These are phyloP conservation scores for Capronia coronata DNA, from an alignment of 2,329 filamentous ascomycete species.

Conservation along the genomic window DNA sequence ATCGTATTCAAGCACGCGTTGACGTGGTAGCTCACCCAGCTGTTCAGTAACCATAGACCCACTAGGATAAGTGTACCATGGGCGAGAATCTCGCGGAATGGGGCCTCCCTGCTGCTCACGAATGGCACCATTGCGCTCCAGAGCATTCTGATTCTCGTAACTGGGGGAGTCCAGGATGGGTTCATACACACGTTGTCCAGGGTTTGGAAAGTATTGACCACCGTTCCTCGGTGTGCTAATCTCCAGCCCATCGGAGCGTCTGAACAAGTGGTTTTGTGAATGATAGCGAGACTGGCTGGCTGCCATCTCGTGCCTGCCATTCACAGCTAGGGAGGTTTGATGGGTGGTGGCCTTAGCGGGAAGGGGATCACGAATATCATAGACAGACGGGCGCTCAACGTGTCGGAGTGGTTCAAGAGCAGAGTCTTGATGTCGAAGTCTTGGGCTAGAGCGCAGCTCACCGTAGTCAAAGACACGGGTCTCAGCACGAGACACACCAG, in stretches of 20 bases:
- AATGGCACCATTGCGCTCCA: constrained; percentile 5
- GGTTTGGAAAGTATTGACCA: constrained; percentile 2
- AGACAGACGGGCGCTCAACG: constrained; percentile 8
- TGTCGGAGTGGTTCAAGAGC: constrained; percentile 6
- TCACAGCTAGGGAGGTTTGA: constrained; percentile 1
- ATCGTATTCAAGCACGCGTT: constrained; percentile 16
- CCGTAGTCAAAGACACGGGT: constrained; percentile 12
- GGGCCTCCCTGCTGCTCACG: constrained; percentile 14
- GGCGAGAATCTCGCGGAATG: constrained; percentile 7
- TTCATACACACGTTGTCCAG: constrained; percentile 11
- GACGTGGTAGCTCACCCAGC: constrained; percentile 8
- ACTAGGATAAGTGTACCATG: constrained; percentile 10
- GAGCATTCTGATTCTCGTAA: constrained; percentile 9
- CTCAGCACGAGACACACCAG: constrained; percentile 2
- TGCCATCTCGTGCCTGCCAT: constrained; percentile 11
- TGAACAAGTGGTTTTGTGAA: not conserved
- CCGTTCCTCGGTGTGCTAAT: constrained; percentile 1
- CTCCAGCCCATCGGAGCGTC: not conserved
- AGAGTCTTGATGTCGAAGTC: constrained; percentile 3
- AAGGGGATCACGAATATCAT: constrained; percentile 10
- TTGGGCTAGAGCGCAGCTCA: constrained; percentile 11
- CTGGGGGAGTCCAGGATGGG: constrained; percentile 6
- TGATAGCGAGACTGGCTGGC: constrained; percentile 1
- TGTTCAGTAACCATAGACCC: constrained; percentile 9
- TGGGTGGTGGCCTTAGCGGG: constrained; percentile 1